These are phyloP conservation scores for Apiospora koreana DNA, from an alignment of 2,329 filamentous ascomycete species.

Conservation along the genomic window DNA sequence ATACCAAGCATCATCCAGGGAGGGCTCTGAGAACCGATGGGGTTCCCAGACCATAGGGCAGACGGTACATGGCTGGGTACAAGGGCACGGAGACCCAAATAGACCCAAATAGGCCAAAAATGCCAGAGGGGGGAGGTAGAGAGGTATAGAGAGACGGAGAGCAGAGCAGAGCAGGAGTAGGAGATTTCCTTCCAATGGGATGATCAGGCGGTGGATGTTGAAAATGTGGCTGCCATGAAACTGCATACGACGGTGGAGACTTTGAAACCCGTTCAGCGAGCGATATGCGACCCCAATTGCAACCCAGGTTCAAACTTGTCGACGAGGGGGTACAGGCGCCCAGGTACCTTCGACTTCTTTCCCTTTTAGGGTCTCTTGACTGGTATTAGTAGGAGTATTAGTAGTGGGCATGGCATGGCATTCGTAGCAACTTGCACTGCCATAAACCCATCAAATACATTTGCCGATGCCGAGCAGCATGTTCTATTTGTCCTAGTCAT, in stretches of 20 bases:
- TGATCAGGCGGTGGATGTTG: conserved; percentile 28
- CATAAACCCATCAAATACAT: neutral
- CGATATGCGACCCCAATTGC: conserved; percentile 5
- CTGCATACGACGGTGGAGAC: conserved; percentile 34
- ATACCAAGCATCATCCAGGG: conserved; percentile 18
- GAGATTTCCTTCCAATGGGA: conserved; percentile 13
- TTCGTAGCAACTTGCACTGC: too few species aligned
- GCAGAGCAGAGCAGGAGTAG: neutral
- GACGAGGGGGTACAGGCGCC: neutral
- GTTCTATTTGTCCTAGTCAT: too few species aligned
- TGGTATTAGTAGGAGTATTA: neutral
- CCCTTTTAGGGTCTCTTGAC: neutral
- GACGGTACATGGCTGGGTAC: neutral
- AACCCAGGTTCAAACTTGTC: neutral
- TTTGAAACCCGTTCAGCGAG: conserved; percentile 27
- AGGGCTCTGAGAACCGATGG: conserved; percentile 23
- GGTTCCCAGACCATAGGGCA: conserved; percentile 17
- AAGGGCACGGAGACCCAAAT: conserved; percentile 24
- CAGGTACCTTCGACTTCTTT: conserved; percentile 5
- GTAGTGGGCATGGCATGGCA: neutral
- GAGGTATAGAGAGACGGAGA: conserved; percentile 23
- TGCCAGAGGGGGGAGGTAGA: conserved; percentile 25
- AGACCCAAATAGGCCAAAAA: conserved; percentile 19
- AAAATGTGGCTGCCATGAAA: conserved; percentile 34
- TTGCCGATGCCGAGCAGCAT: neutral